A percentile compares a stretch with the other conserved stretches of the same genome.
phyloP scores from a whole-genome alignment of 192 early-diverging fungal species.

The Coemansia sp. region DNA sequence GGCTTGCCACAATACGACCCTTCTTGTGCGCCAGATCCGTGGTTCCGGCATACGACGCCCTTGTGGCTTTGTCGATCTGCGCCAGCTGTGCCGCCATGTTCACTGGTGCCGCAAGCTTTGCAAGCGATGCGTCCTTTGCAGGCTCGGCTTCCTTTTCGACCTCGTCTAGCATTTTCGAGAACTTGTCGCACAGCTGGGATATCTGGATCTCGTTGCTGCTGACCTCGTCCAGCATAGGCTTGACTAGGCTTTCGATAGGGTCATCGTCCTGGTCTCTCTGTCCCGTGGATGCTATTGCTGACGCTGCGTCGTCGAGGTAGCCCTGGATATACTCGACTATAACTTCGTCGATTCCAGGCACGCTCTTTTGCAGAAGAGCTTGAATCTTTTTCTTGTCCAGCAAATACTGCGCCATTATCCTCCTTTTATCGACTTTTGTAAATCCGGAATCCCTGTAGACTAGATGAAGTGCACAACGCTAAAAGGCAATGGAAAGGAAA shows the following conservation, averaged over 20 bases:
- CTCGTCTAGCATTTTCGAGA: slow-evolving; percentile 64
- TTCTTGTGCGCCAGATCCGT: slow-evolving; percentile 70
- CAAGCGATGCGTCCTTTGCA: slow-evolving; percentile 44
- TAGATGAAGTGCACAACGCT: not conserved
- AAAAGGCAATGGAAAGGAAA: not conserved
- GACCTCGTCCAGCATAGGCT: slow-evolving; percentile 68
- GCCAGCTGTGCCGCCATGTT: slow-evolving; percentile 71
- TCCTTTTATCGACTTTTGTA: slow-evolving; percentile 4
- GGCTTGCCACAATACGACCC: slow-evolving; percentile 68
- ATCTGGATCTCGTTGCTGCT: slow-evolving; percentile 65
- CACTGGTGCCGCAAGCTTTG: slow-evolving; percentile 61
- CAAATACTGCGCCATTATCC: slow-evolving; percentile 14
- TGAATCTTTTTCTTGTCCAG: slow-evolving; percentile 53
- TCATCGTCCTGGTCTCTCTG: slow-evolving; percentile 34
- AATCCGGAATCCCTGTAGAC: not conserved
- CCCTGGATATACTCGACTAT: slow-evolving; percentile 78
- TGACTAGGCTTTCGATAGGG: slow-evolving; percentile 65
- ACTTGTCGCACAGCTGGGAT: slow-evolving; percentile 66
- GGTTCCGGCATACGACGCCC: slow-evolving; percentile 45
- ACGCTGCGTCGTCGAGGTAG: slow-evolving; percentile 64
- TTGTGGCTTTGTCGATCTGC: slow-evolving; percentile 64
- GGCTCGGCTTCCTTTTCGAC: slow-evolving; percentile 38
- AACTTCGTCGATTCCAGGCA: slow-evolving; percentile 74
- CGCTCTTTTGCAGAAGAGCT: slow-evolving; percentile 55
- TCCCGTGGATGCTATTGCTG: slow-evolving; percentile 28